Evolutionary conservation across 148 eudicot genomes (phyloP), one percentile per base, ranked within the genome.

Genomic region (Rheum nobile): DNA sequence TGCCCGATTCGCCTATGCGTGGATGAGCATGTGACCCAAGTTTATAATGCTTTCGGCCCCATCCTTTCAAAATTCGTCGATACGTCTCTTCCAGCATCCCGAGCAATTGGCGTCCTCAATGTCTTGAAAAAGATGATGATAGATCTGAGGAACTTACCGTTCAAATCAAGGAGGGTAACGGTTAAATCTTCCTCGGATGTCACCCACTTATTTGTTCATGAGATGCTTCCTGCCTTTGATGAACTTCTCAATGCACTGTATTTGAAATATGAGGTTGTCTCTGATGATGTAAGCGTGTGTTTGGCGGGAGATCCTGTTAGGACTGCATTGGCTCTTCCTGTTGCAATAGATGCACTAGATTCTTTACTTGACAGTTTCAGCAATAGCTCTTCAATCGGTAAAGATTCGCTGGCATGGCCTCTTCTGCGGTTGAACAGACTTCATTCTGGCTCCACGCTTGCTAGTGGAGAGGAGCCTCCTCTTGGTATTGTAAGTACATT

Each of bases 401-500:
- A 86, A 74, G 80, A 79, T 41, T 80, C 72, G 34, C 83, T 90
- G 22, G 79, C 86, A 59, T 84, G 91, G 85, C 96, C 93, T 29
- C 89, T 87, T 77, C 70, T 90, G 77, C 88, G 88, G 82, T 70
- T 85, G 78, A 91, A 94, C 77, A 84, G 98, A 84, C 76, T 94
- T 77, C 88, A 88, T 84, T 86, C 87, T 42, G 97, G 97, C 72
- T 77, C 87, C 13, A 90, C 89, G 70, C 96, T 91, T 79, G 97
- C 90, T 39, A 91, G 96, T 59, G 97, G 97, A 32, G 98, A 94
- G 83, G 97, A 91, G 82, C 96, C 91, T 82, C 97, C 97, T 76
- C 87, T 89, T 77, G 98, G 98, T 70, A 87, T 91, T 82, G 98
- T 94, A 80, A 89, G 98, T 86, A 48, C 26, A 38, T 71, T 11